Base-by-base conservation (phyloP, 1,284 basidiomycete genomes). In the Malassezia nana region DNA sequence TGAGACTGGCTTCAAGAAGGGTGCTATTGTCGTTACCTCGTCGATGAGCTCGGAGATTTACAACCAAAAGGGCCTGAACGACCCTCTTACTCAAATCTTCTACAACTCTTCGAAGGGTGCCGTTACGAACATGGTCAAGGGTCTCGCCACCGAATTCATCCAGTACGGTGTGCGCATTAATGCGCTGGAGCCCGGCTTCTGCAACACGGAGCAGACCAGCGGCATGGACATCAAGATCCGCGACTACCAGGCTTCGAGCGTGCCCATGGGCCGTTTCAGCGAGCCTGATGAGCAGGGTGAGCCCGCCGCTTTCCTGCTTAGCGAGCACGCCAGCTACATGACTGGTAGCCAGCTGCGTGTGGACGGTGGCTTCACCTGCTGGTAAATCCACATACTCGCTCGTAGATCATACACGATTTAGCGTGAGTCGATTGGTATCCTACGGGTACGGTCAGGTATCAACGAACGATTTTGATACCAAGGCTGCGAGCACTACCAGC, bases 121-220 rank as follows among this genome's bases (percentile, higher is more conserved):
- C 41, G 69, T 65, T n/a, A 71, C 69, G 51, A 74, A 74, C 66
- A 63, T 74, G 48, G 69, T 68, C 51, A 72, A 68, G 63, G 67
- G 71, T 56, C 69, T 74, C 12, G 72, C 72, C 15, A 69, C 67
- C 44, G 72, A 74, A 60, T 74, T 68, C 63, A 69, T 69, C 39
- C 46, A 64, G 47, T 59, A 74, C 56, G 59, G 67, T 22, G 74
- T 74, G 54, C 63, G 72, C 25, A 71, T 74, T 51, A 74, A 74
- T 60, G 67, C 71, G 15, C 58, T 73, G 26, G 66, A 69, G 58
- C 68, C 68, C 16, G 69, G 65, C 9, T 67, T 71, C 66, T 72
- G 69, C 60, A 66, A 72, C 59, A 74, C 72, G 18, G 72, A 74
- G 61, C 72, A 74, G 67, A 74, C 72, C 18, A 65, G 61, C 31